Evolutionary conservation across 768 basidiomycete genomes (phyloP).

Genomic region (Kwoniella sp.): DNA sequence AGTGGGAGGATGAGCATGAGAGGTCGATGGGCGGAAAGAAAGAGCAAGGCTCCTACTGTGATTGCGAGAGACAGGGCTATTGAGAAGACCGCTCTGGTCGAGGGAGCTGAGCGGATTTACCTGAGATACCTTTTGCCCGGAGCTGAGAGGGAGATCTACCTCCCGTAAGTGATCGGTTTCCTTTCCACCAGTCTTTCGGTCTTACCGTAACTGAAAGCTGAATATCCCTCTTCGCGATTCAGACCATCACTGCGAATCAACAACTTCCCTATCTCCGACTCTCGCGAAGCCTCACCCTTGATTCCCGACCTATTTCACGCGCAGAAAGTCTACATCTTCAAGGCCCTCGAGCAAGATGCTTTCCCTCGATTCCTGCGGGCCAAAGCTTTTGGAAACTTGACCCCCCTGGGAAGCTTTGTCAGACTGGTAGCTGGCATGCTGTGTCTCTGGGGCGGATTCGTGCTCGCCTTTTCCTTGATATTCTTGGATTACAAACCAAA

Average conservation of each 20-base stretch:
- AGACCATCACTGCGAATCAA: conserved; percentile 82
- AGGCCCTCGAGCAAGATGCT: conserved; percentile 81
- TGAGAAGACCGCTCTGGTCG: conserved; percentile 82
- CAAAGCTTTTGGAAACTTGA: conserved; percentile 97
- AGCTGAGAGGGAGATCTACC: conserved; percentile 96
- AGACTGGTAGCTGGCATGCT: conserved; percentile 82
- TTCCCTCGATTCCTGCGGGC: conserved; percentile 80
- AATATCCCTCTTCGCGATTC: background rate
- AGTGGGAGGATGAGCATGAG: conserved; percentile 21
- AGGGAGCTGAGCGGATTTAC: conserved; percentile 93
- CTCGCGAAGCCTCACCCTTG: conserved; percentile 65
- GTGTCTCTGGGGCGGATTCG: conserved; percentile 91
- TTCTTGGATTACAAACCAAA: conserved; percentile 93
- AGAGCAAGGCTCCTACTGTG: conserved; percentile 73
- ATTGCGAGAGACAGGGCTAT: conserved; percentile 91
- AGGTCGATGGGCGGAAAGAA: conserved; percentile 23
- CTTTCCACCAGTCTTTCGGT: background rate
- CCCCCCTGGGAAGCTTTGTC: conserved; percentile 83
- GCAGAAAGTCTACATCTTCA: conserved; percentile 96
- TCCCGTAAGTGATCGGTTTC: conserved; percentile 62
- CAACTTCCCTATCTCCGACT: conserved; percentile 77
- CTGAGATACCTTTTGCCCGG: conserved; percentile 85
- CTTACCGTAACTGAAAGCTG: background rate
- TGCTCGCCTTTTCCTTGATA: conserved; percentile 83
- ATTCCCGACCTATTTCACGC: conserved; percentile 93